Conservation (phyloP, 2,329 filamentous ascomycete species). For the Cryphonectria parasitica region DNA sequence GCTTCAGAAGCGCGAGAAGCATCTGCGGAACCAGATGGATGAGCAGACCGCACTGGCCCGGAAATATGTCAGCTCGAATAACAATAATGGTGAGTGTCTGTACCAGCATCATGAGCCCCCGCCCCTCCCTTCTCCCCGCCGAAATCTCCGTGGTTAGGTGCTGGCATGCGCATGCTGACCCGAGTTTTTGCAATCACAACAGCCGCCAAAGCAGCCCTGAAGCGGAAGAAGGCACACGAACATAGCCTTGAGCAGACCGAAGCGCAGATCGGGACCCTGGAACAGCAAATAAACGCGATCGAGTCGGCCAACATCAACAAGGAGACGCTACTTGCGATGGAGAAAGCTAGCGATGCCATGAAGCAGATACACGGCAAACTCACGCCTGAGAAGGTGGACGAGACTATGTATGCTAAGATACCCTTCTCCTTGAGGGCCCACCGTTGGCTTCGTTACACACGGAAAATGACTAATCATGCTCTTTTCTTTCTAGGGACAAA, state of each 20-base stretch:
- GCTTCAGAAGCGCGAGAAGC: conserved; percentile 94
- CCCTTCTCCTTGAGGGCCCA: conserved; percentile 14
- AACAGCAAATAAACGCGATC: conserved; percentile 95
- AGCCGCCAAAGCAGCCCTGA: conserved; percentile 89
- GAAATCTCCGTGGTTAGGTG: neutral
- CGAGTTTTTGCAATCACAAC: conserved; percentile 32
- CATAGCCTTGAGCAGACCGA: conserved; percentile 89
- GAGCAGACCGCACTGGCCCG: conserved; percentile 88
- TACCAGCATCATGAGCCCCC: neutral
- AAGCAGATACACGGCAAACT: conserved; percentile 88
- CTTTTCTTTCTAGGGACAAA: conserved; percentile 67
- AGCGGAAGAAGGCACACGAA: conserved; percentile 94
- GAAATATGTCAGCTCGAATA: conserved; percentile 88
- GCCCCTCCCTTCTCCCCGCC: no score
- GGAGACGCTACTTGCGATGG: conserved; percentile 93
- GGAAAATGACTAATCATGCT: conserved; percentile 34
- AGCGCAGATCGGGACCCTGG: conserved; percentile 87
- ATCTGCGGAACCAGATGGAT: conserved; percentile 88
- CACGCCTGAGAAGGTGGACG: conserved; percentile 91
- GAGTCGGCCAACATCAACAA: conserved; percentile 99
- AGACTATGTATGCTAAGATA: conserved; percentile 75
- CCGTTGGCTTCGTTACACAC: neutral
- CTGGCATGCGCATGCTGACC: conserved; percentile 29
- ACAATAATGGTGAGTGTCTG: conserved; percentile 75
- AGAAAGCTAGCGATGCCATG: conserved; percentile 89